Conservation (phyloP, 306 rosid species). For the Datisca glomerata region DNA sequence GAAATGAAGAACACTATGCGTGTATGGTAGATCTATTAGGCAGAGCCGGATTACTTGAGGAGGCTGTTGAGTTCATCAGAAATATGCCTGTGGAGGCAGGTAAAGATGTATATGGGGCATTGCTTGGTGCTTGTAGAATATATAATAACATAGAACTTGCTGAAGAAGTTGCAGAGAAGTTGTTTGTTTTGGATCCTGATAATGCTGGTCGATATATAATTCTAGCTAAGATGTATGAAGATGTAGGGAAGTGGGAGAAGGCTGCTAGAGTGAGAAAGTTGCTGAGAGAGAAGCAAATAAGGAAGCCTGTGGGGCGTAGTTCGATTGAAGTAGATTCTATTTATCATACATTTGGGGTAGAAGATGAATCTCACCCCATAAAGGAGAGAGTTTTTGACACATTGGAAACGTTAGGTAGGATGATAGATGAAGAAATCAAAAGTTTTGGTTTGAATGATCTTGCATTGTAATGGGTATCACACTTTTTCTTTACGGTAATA, state of each 20-base stretch:
- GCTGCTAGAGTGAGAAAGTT: slow-evolving; percentile 59
- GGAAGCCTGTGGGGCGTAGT: slow-evolving; percentile 59
- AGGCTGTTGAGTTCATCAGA: slow-evolving; percentile 39
- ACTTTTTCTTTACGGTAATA: too few relatives aligned
- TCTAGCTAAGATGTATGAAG: slow-evolving; percentile 70
- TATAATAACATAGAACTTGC: slow-evolving; percentile 55
- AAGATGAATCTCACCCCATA: slow-evolving; percentile 47
- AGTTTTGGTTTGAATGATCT: too few relatives aligned
- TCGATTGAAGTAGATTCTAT: slow-evolving; percentile 51
- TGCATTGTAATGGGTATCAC: too few relatives aligned
- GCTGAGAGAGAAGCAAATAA: slow-evolving; percentile 51
- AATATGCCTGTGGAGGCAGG: slow-evolving; percentile 64
- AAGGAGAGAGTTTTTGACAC: slow-evolving; percentile 34
- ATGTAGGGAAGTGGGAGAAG: slow-evolving; percentile 52
- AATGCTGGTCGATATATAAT: slow-evolving; percentile 51
- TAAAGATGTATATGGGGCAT: slow-evolving; percentile 63
- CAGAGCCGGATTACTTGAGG: slow-evolving; percentile 54
- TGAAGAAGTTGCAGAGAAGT: slow-evolving; percentile 49
- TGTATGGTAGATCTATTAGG: slow-evolving; percentile 76
- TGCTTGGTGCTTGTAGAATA: slow-evolving; percentile 72
- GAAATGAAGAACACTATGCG: slow-evolving; percentile 54
- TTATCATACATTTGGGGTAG: slow-evolving; percentile 36
- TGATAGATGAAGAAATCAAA: slow-evolving; percentile 32
- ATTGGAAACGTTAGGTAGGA: slow-evolving; percentile 31
- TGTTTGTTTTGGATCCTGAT: slow-evolving; percentile 47